Percentiles rank a stretch among this genome's conserved stretches.
Conservation (phyloP, 2,329 filamentous ascomycete genomes). For the Hymenoscyphus fructigenus region DNA sequence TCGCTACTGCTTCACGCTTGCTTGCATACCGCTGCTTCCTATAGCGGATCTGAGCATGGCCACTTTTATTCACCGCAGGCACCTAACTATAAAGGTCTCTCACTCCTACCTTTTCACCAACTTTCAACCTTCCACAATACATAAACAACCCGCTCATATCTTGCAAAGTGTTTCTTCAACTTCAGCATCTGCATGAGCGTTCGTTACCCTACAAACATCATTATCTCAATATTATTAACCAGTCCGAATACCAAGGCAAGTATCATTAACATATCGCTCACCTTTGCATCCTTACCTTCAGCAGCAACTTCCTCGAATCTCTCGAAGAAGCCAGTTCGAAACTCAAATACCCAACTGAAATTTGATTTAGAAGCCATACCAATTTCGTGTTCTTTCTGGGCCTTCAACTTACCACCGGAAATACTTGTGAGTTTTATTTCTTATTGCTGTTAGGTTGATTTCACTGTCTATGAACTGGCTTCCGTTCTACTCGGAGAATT, state of each 20-base stretch:
- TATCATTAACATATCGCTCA: not conserved
- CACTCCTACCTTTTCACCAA: not conserved
- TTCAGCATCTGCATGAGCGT: not conserved
- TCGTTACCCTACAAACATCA: not conserved
- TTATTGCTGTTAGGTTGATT: not conserved
- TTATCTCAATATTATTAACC: not conserved
- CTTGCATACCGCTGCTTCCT: not conserved
- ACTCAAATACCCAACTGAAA: not conserved
- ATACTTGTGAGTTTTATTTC: not conserved
- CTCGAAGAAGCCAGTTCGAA: not conserved
- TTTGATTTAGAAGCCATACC: not conserved
- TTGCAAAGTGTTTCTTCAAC: not conserved
- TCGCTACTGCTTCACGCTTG: not conserved
- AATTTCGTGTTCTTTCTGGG: not conserved
- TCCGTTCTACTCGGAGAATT: not conserved
- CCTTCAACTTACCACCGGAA: not conserved
- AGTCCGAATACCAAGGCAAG: not conserved
- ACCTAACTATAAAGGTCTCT: not conserved
- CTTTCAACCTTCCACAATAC: not conserved
- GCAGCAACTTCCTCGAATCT: not conserved
- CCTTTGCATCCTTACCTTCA: not conserved
- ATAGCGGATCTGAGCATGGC: not conserved
- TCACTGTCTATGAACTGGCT: not conserved
- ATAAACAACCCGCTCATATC: not conserved
- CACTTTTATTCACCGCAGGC: not conserved